These are phyloP conservation scores for Dioscorea zingiberensis DNA, from an alignment of 106 monocot genomes.

Conservation along the genomic window DNA sequence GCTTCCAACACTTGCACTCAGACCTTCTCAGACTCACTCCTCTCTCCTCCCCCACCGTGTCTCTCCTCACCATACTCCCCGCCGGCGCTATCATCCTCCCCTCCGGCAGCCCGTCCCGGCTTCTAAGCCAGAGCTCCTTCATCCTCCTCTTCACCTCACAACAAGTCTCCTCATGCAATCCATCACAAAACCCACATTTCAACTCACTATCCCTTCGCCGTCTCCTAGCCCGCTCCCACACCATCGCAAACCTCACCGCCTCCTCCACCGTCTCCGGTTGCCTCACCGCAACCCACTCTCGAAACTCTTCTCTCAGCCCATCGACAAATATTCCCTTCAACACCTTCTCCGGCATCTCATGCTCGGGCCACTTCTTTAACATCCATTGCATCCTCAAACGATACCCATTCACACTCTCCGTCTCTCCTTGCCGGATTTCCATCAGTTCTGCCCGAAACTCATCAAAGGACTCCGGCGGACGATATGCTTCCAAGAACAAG, in stretches of 20 bases:
- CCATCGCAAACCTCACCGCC: constrained; percentile 49
- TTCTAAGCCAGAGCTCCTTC: constrained; percentile 55
- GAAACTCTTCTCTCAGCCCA: constrained; percentile 54
- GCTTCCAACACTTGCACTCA: constrained; percentile 46
- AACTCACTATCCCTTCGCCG: neutral
- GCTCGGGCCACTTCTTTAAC: constrained; percentile 67
- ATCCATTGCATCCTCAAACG: constrained; percentile 31
- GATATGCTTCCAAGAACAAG: constrained; percentile 18
- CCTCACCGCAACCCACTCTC: constrained; percentile 54
- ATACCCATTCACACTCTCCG: constrained; percentile 19
- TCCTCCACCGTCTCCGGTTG: constrained; percentile 51
- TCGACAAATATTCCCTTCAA: constrained; percentile 65
- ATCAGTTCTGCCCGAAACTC: constrained; percentile 12
- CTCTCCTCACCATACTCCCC: constrained; percentile 1
- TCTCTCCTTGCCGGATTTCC: constrained; percentile 13
- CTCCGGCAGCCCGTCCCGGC: constrained; percentile 2
- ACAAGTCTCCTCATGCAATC: constrained; percentile 35
- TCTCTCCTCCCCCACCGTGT: constrained; percentile 14
- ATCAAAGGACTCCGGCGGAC: constrained; percentile 8
- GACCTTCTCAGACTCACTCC: constrained; percentile 19
- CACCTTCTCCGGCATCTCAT: constrained; percentile 53
- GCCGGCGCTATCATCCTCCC: neutral
- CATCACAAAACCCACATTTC: constrained; percentile 69
- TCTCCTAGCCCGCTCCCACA: constrained; percentile 53
- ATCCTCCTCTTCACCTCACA: constrained; percentile 63